These are phyloP conservation scores for Flaveria linearis DNA, from an alignment of 129 eudicot genomes.

Conservation along the genomic window DNA sequence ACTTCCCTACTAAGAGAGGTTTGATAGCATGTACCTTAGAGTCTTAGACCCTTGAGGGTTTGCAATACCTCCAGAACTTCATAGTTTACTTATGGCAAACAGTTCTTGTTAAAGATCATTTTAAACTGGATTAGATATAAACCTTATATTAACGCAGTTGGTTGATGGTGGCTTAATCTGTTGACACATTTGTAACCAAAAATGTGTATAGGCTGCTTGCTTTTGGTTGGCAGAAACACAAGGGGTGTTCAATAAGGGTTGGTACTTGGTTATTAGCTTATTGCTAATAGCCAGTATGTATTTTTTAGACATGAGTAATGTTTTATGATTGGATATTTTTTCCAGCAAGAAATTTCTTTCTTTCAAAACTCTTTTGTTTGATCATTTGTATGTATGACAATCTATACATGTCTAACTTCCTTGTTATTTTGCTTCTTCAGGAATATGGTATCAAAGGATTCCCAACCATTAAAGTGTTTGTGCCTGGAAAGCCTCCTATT, in stretches of 20 bases:
- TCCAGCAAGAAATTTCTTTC: not conserved
- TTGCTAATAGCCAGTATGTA: not conserved
- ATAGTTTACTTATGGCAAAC: too few relatives aligned
- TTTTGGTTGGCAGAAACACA: slow-evolving; percentile 10
- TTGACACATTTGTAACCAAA: too few relatives aligned
- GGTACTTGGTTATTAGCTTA: not conserved
- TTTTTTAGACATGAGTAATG: not conserved
- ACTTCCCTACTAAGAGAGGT: not conserved
- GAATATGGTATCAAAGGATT: slow-evolving; percentile 91
- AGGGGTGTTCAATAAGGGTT: not conserved
- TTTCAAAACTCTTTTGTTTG: not conserved
- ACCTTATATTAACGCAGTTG: too few relatives aligned
- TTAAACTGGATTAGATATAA: too few relatives aligned
- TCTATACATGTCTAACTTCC: slow-evolving; percentile 12
- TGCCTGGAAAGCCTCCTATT: slow-evolving; percentile 83
- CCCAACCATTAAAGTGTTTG: slow-evolving; percentile 94
- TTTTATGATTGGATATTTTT: not conserved
- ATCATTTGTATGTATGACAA: not conserved
- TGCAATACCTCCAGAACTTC: too few relatives aligned
- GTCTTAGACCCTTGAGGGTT: too few relatives aligned
- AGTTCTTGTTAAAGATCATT: too few relatives aligned
- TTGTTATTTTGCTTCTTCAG: slow-evolving; percentile 40
- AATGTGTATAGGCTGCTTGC: slow-evolving; percentile 4
- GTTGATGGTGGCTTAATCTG: too few relatives aligned
- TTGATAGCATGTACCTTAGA: too few relatives aligned